These are phyloP conservation scores for Pyrenochaeta sp. DNA, from an alignment of 2,329 filamentous ascomycete genomes.

Conservation along the genomic window DNA sequence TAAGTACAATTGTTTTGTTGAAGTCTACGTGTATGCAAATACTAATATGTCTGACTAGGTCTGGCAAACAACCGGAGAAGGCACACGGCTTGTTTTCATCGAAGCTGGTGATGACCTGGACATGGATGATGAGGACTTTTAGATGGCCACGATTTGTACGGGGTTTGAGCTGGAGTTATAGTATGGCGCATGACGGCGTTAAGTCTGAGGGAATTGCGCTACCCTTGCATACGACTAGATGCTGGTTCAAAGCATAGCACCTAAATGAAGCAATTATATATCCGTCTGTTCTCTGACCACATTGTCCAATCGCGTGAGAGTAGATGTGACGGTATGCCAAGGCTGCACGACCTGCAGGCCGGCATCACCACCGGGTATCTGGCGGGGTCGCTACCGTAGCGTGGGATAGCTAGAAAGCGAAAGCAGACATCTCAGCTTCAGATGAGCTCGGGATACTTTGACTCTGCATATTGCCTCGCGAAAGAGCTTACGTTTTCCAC, in stretches of 20 bases:
- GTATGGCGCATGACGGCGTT: constrained; percentile 39
- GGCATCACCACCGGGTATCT: constrained; percentile 15
- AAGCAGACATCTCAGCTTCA: not conserved
- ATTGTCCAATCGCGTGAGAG: constrained; percentile 4
- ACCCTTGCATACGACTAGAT: not conserved
- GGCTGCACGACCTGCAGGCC: constrained; percentile 12
- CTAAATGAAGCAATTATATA: constrained; percentile 9
- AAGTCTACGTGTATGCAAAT: not conserved
- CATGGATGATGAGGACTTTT: constrained; percentile 49
- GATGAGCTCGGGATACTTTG: no score
- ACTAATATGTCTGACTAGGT: constrained; percentile 52
- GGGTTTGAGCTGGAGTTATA: constrained; percentile 19
- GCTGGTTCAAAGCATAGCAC: not conserved
- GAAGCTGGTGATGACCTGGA: constrained; percentile 58
- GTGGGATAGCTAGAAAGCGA: constrained; percentile 12
- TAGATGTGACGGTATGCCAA: constrained; percentile 13
- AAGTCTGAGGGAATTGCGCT: constrained; percentile 15
- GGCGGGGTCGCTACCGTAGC: constrained; percentile 22
- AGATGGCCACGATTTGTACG: constrained; percentile 13
- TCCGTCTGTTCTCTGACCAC: not conserved
- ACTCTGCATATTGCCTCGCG: not conserved
- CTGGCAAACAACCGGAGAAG: constrained; percentile 64
- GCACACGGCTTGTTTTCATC: constrained; percentile 62
- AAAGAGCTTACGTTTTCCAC: constrained; percentile 11
- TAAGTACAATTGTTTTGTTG: constrained; percentile 61